Evolutionary conservation across 306 rosid genomes (phyloP).

Genomic region (Ochetophila trinervis): DNA sequence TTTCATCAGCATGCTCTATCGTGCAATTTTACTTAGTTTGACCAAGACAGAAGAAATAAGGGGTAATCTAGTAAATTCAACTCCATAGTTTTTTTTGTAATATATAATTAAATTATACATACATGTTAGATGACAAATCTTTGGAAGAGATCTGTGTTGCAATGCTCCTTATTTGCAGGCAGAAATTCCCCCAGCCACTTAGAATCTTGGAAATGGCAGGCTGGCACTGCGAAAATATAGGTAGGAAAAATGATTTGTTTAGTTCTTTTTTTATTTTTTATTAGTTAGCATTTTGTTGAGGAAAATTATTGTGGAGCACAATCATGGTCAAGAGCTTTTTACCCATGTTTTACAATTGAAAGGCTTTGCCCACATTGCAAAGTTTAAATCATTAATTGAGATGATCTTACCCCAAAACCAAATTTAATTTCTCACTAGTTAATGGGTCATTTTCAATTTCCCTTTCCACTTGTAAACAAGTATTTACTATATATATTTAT

Average conservation of each 20-base stretch:
- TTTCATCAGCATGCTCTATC: no score
- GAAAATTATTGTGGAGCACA: not conserved
- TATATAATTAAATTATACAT: no score
- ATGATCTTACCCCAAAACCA: no score
- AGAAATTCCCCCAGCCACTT: slow-evolving; percentile 8
- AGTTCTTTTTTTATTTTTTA: not conserved
- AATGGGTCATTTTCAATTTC: no score
- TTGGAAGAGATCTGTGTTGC: not conserved
- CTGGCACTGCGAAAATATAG: slow-evolving; percentile 2
- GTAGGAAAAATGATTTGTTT: not conserved
- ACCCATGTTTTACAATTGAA: not conserved
- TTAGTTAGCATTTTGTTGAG: not conserved
- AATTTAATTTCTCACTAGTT: no score
- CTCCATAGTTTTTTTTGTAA: no score
- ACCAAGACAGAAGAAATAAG: no score
- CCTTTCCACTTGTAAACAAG: no score
- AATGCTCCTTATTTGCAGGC: not conserved
- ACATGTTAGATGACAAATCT: not conserved
- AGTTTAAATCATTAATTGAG: no score
- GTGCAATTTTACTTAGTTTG: no score
- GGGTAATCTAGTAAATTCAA: no score
- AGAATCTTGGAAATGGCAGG: slow-evolving; percentile 7
- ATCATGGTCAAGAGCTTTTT: not conserved
- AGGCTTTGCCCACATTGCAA: not conserved
- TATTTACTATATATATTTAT: no score